Evolutionary conservation across 2,329 filamentous ascomycete genomes (phyloP), one percentile per base, ranked within the genome.

Genomic region (Arachnomyces sp.): DNA sequence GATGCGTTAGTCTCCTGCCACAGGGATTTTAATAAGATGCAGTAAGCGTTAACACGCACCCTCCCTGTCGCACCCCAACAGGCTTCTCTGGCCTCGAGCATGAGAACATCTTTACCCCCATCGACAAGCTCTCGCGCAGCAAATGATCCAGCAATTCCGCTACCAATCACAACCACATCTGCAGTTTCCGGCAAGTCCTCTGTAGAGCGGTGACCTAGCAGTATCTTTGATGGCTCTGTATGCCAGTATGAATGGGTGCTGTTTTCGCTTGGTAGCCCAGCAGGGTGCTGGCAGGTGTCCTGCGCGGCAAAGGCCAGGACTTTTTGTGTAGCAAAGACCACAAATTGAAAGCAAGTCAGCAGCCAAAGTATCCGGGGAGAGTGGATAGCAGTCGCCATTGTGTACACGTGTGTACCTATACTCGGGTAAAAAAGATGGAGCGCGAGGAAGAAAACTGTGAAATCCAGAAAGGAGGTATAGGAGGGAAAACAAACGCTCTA

Each of bases 71-170:
- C 46, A 11, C 48, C 46, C 17, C 46, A 47, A 34, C 42, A 44
- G 15, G 48, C 44, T 29, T 48, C 39, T 16, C 51, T 44, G 55
- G 66, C 66, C 49, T 70, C 66, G 4, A 69, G 51, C 40, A 68
- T 49, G 9, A 66, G 51, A 28, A 69, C 48, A 14, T 44, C 49
- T 9, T 49, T 50, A 6, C 34, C 18, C 12, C 47, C 40, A 18
- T 49, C 42, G 9, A 57, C 48, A 20, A 58, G 43, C 33, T 56
- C 54, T 39, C 52, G 54, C 6, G 59, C 60, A 17, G 64, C 49
- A 32, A 49, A 50, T 9, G 60, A 56, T 29, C 61, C 63, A 14
- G 59, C 56, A 35, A 66, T 61, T 2, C 63, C 64, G 9, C 59
- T 60, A n/a, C 63, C 63, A 25, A 66, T 55, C 30, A 66, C 58